phyloP scores from a whole-genome alignment of 2,329 filamentous ascomycete species.

The Aspergillus quadrilineatus region DNA sequence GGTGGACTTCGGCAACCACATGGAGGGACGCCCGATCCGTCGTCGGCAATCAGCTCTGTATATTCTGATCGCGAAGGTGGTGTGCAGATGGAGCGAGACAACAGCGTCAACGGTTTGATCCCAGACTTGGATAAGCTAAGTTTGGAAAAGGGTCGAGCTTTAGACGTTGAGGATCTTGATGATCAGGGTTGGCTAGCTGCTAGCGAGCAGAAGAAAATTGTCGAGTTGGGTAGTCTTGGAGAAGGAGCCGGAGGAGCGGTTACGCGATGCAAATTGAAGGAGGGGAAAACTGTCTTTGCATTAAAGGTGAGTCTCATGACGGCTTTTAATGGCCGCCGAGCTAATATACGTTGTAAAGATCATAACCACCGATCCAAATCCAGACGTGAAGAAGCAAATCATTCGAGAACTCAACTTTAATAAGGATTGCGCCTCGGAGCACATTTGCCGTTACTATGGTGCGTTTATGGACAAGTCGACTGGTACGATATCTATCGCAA shows the following conservation, averaged over 20 bases:
- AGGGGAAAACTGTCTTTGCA: constrained; percentile 91
- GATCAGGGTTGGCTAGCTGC: constrained; percentile 94
- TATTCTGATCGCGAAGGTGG: constrained; percentile 78
- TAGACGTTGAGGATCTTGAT: constrained; percentile 92
- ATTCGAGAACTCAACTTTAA: constrained; percentile 95
- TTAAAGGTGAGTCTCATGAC: constrained; percentile 68
- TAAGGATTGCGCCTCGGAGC: constrained; percentile 91
- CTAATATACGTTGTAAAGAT: constrained; percentile 57
- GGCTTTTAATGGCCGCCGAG: background rate
- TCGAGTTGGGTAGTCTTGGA: constrained; percentile 83
- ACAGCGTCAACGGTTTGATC: constrained; percentile 73
- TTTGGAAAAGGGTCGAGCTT: constrained; percentile 74
- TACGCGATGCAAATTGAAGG: constrained; percentile 83
- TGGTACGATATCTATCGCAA: constrained; percentile 94
- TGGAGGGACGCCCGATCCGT: constrained; percentile 72
- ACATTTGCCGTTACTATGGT: constrained; percentile 97
- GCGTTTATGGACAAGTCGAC: constrained; percentile 96
- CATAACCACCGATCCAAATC: constrained; percentile 96
- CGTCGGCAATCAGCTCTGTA: constrained; percentile 81
- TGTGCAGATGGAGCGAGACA: constrained; percentile 76
- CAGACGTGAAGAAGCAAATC: constrained; percentile 98
- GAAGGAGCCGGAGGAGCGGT: constrained; percentile 96
- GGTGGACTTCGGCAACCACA: constrained; percentile 59
- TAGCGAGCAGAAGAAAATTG: constrained; percentile 81
- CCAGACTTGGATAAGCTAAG: constrained; percentile 77